phyloP scores from a whole-genome alignment of 139 green algal genomes.

The Chlorella vulgaris region DNA sequence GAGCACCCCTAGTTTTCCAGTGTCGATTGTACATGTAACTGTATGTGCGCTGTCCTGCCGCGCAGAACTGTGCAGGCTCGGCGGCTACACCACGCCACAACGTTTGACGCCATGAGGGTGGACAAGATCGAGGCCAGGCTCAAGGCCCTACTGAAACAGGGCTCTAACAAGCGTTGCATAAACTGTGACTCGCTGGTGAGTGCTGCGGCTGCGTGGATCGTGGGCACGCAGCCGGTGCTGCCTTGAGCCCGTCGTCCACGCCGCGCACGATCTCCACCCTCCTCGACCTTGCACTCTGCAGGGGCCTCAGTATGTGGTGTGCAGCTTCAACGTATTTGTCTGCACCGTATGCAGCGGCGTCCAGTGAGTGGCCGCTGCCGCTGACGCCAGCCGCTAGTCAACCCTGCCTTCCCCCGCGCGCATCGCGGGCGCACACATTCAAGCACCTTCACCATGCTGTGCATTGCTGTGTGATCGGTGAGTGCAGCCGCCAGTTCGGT shows the following conservation, averaged over 20 bases:
- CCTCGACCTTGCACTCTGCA: slow-evolving; percentile 52
- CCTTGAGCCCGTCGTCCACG: background rate
- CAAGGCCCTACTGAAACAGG: slow-evolving; percentile 37
- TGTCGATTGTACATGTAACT: too few relatives aligned
- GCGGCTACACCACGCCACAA: too few relatives aligned
- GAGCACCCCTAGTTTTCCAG: too few relatives aligned
- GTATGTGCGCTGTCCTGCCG: too few relatives aligned
- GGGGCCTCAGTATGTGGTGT: slow-evolving; percentile 83
- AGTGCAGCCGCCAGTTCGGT: slow-evolving; percentile 74
- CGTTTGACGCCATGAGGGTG: background rate
- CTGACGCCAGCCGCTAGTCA: background rate
- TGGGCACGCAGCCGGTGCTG: background rate
- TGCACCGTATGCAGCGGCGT: slow-evolving; percentile 79
- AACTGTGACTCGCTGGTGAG: slow-evolving; percentile 61
- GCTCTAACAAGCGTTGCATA: slow-evolving; percentile 62
- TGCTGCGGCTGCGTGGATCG: background rate
- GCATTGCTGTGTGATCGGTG: background rate
- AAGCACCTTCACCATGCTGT: background rate
- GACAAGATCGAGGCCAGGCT: slow-evolving; percentile 48
- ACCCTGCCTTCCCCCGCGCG: background rate
- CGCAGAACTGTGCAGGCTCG: too few relatives aligned
- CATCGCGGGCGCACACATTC: background rate
- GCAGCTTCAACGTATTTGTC: slow-evolving; percentile 74
- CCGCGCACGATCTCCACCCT: background rate
- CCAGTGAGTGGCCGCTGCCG: slow-evolving; percentile 70